Base-by-base conservation (phyloP, 148 eudicot genomes). In the Limonium bicolor region DNA sequence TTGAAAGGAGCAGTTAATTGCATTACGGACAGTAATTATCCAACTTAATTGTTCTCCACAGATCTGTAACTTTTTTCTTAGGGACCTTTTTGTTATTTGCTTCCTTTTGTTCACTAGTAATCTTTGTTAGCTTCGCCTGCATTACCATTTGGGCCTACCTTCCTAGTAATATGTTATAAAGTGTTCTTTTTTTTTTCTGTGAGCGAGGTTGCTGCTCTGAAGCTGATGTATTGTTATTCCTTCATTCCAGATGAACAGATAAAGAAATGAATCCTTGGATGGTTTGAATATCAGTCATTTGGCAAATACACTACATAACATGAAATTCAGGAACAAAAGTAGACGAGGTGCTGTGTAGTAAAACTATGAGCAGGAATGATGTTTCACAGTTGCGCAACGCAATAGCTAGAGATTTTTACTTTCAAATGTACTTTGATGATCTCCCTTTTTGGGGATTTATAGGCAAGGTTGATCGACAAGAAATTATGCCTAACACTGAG, bases 401-500 rank as follows among this genome's bases (percentile, higher is more conserved):
- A 39, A 61, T 86, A 39, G 51, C 1, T 36, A 65, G 71, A 46
- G 79, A 81, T 1, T 86, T 48, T 58, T 86, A 81, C 67, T 81
- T 69, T 54, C 80, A 81, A 39, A 77, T 78, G 96, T 66, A 63
- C 50, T 74, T 48, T 59, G 96, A 86, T 56, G 87, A 75, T 58
- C 93, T 86, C 60, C 87, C 87, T 7, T 41, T 86, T 15, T 81
- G 96, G 96, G 96, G 84, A 26, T 86, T 69, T 59, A 39, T 86
- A 24, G 96, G 96, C 52, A 86, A 68, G 68, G 63, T 72, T 56
- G 96, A 81, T 65, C 66, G 58, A 11, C 67, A 57, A 35, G 58
- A 44, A 35, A 57, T 46, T 38, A 35, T 32, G 21, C 31, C 47
- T 29, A 55, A 65, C 50, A 44, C 50, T n/a, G 62, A 53, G 45